Evolutionary conservation across 2,329 filamentous ascomycete species (phyloP).

Genomic region (Fusarium sp.): DNA sequence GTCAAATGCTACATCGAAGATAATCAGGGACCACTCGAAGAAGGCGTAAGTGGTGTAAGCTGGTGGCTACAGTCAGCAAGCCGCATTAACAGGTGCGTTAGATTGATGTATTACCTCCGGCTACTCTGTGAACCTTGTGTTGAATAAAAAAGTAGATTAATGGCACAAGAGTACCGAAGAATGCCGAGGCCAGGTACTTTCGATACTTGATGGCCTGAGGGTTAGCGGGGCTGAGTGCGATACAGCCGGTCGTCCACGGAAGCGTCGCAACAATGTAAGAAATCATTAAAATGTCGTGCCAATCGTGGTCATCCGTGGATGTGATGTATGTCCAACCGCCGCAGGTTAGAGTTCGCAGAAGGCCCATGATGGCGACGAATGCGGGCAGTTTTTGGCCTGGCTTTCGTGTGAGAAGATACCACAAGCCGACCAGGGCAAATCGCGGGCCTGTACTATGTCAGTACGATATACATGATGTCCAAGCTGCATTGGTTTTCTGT

Average conservation of each 20-base stretch:
- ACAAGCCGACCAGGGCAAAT: constrained; percentile 90
- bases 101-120: constrained; percentile 78
- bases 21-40: constrained; percentile 95
- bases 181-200: constrained; percentile 84
- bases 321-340: constrained; percentile 99
- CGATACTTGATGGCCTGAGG: constrained; percentile 86
- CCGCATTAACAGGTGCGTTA: constrained; percentile 1
- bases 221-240: constrained; percentile 89
- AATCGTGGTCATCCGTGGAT: constrained; percentile 97
- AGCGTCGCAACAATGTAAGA: constrained; percentile 94
- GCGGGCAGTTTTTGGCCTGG: constrained; percentile 83
- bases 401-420: constrained; percentile 88
- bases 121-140: constrained; percentile 94
- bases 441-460: constrained; percentile 75
- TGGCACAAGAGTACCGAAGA: constrained; percentile 91
- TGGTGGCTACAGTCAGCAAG: constrained; percentile 56
- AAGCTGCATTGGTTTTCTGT: constrained; percentile 46
- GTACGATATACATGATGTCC: constrained; percentile 9
- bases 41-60: constrained; percentile 98
- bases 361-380: constrained; percentile 81
- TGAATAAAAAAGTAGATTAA: constrained; percentile 98
- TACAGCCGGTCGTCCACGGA: constrained; percentile 93
- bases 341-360: constrained; percentile 92
- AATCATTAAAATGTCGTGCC: constrained; percentile 99
- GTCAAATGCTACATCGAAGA: constrained; percentile 97